Evolutionary conservation across 768 basidiomycete genomes (phyloP), one percentile per base, ranked within the genome.

Genomic region (Tricholoma bakamatsutake): DNA sequence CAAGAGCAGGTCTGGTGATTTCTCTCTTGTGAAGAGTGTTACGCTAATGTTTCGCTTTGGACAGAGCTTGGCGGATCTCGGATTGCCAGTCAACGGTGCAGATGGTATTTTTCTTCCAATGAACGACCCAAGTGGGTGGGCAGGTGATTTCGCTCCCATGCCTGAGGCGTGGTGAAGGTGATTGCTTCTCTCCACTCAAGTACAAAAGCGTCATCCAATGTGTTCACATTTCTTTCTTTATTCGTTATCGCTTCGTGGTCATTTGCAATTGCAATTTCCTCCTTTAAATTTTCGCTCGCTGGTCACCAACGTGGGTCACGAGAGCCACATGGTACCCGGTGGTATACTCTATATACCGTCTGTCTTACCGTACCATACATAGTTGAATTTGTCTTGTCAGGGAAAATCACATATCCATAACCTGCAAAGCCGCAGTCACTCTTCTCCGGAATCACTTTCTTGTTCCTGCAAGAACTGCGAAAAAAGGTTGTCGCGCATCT

Each of bases 41-140:
- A 43, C 57, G 24, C 35, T 48, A 5, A 51, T 21, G 15, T 33
- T 15, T 48, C 28, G 51, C 46, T 54, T 56, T 45, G 56, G 56
- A 49, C 71, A 96, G 90, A 93, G 84, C 66, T 72, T 95, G 60
- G 84, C 85, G 13, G 94, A 98, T 69, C 83, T 98, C 12, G 92
- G 94, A 13, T 74, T 97, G 52, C 94, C 94, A n/a, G 76, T 84
- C 35, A 94, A 94, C 62, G 94, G 94, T 43, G 89, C 87, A 3
- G 94, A 98, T 62, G 90, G 88, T 11, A 87, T 96, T 52, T 95
- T 98, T 73, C 69, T 95, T 59, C 84, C 87, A 61, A 79, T 88
- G 73, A 77, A 77, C 43, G 83, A 81, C 51, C 67, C 80, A 39
- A 87, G 83, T 57, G 88, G 89, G 13, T 92, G 90, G 90, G 80